Evolutionary conservation across 2,329 filamentous ascomycete species (phyloP).

Genomic region (Amylocarpus encephaloides): DNA sequence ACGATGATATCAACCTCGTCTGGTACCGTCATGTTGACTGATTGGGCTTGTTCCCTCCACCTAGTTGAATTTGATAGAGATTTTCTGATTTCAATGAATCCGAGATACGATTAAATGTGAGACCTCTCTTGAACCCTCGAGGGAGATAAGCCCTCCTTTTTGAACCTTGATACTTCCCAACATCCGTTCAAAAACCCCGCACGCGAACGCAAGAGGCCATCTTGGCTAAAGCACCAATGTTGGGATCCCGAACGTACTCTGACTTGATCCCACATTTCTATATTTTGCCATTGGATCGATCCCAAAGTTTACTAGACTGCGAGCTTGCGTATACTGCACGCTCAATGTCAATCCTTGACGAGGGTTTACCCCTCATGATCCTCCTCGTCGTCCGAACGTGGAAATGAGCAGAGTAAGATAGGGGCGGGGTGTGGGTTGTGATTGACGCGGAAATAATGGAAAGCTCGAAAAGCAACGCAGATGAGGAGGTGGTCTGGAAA

Average conservation of each 20-base stretch:
- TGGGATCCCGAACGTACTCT: neutral
- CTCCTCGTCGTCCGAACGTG: neutral
- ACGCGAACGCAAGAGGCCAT: neutral
- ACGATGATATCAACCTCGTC: conserved; percentile 47
- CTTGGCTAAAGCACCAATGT: conserved; percentile 9
- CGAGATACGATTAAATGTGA: neutral
- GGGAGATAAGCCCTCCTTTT: neutral
- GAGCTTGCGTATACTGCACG: conserved; percentile 3
- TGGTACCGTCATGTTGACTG: conserved; percentile 25
- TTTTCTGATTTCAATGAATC: neutral
- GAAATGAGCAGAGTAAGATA: neutral
- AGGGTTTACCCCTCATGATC: conserved; percentile 5
- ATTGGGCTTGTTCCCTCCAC: neutral
- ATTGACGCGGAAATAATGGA: conserved; percentile 8
- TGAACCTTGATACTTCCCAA: neutral
- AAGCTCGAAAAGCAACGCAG: neutral
- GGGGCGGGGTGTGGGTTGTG: neutral
- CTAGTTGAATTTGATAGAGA: neutral
- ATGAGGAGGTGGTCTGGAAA: conserved; percentile 10
- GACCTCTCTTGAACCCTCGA: neutral
- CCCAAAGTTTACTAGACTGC: neutral
- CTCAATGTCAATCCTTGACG: neutral
- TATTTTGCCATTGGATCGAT: neutral
- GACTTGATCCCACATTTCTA: neutral
- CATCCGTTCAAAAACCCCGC: conserved; percentile 2